A percentile compares a stretch with the other conserved stretches of the same genome.
phyloP scores from a whole-genome alignment of 345 rosid species.

The Brassica cretica region DNA sequence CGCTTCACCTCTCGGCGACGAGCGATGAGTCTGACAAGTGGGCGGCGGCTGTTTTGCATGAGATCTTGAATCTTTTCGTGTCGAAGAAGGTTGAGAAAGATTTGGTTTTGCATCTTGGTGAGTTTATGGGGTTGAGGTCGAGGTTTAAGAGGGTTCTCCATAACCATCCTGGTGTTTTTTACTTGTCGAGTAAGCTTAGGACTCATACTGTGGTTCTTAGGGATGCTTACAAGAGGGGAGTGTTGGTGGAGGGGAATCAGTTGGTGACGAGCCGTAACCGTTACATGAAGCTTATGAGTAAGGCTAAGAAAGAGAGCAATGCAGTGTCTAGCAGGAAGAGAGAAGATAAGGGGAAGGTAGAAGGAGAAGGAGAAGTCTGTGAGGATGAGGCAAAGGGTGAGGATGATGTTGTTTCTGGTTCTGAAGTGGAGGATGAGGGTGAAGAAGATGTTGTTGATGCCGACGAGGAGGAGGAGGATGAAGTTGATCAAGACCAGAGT shows the following conservation, averaged over 20 bases:
- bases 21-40: slow-evolving; percentile 85
- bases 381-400: slow-evolving; percentile 47
- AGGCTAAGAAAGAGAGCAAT: slow-evolving; percentile 47
- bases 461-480: slow-evolving; percentile 33
- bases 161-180: slow-evolving; percentile 72
- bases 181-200: slow-evolving; percentile 66
- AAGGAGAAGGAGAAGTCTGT: slow-evolving; percentile 41
- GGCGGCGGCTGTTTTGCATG: slow-evolving; percentile 72
- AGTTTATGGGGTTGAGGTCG: slow-evolving; percentile 73
- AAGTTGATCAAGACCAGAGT: slow-evolving; percentile 30
- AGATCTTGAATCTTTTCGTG: slow-evolving; percentile 71
- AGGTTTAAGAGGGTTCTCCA: slow-evolving; percentile 85
- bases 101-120: slow-evolving; percentile 56
- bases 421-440: slow-evolving; percentile 38
- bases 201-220: slow-evolving; percentile 74
- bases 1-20: slow-evolving; percentile 51
- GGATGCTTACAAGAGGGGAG: slow-evolving; percentile 76
- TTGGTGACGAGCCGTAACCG: slow-evolving; percentile 55
- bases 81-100: slow-evolving; percentile 74
- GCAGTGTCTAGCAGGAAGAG: slow-evolving; percentile 39
- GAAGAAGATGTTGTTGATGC: slow-evolving; percentile 32
- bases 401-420: slow-evolving; percentile 45
- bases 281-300: slow-evolving; percentile 82
- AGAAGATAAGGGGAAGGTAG: slow-evolving; percentile 43
- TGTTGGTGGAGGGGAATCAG: slow-evolving; percentile 60